These are phyloP conservation scores for Ashbya aceris DNA, from an alignment of 1,139 yeast genomes.

Conservation along the genomic window DNA sequence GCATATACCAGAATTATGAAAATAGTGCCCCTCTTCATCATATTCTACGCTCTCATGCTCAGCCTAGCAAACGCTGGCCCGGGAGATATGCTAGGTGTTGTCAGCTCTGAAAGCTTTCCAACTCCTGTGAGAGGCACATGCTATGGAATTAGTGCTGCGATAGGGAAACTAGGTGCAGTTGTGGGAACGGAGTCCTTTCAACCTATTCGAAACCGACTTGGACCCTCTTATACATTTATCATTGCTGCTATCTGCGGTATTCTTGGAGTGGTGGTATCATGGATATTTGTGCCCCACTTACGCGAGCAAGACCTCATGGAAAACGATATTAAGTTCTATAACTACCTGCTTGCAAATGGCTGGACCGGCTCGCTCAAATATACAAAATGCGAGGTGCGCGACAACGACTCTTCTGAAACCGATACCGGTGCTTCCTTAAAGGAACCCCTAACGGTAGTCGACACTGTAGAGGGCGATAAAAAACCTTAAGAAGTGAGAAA, in stretches of 20 bases:
- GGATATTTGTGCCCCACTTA: constrained; percentile 57
- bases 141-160: constrained; percentile 44
- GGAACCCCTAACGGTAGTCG: too few relatives aligned
- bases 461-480: too few relatives aligned
- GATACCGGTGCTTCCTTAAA: too few relatives aligned
- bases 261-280: constrained; percentile 54
- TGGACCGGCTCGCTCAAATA: constrained; percentile 45
- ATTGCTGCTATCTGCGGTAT: constrained; percentile 65
- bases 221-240: constrained; percentile 40
- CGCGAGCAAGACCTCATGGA: constrained; percentile 56
- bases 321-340: constrained; percentile 56
- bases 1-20: constrained; percentile 41
- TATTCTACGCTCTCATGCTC: constrained; percentile 52
- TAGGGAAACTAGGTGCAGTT: constrained; percentile 50
- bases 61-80: constrained; percentile 66
- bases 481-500: too few relatives aligned
- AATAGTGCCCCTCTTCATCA: constrained; percentile 45
- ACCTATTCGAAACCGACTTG: constrained; percentile 35
- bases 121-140: constrained; percentile 66
- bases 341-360: constrained; percentile 53
- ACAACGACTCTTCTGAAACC: too few relatives aligned
- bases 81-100: constrained; percentile 63
- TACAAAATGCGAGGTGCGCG: not conserved
- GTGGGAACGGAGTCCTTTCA: constrained; percentile 41
- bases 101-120: constrained; percentile 61